These are phyloP conservation scores for Talaromyces pinophilus DNA, from an alignment of 2,329 filamentous ascomycete genomes.

Conservation along the genomic window DNA sequence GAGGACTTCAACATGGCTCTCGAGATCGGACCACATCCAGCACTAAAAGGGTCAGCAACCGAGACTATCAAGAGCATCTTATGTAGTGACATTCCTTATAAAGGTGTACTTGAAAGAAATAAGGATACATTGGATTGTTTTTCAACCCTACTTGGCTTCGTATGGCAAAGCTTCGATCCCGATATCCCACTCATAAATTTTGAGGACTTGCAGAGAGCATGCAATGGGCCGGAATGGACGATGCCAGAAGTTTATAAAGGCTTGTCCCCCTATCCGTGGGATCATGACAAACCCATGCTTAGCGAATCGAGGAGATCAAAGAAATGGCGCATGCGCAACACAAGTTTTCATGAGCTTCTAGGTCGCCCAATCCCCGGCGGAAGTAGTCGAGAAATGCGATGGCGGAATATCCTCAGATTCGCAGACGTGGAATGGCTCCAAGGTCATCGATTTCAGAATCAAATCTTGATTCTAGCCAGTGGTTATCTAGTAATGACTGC, in stretches of 20 bases:
- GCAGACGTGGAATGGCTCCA: constrained; percentile 38
- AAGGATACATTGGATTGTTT: constrained; percentile 22
- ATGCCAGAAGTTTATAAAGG: constrained; percentile 22
- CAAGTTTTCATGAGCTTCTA: constrained; percentile 31
- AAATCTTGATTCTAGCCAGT: constrained; percentile 30
- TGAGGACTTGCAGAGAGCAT: constrained; percentile 15
- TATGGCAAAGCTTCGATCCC: constrained; percentile 27
- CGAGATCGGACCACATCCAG: constrained; percentile 39
- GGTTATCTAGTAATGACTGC: constrained; percentile 31
- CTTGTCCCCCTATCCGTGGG: constrained; percentile 51
- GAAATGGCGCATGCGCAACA: constrained; percentile 43
- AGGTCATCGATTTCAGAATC: constrained; percentile 34
- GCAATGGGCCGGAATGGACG: background rate
- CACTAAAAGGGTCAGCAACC: constrained; percentile 31
- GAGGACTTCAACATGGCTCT: constrained; percentile 24
- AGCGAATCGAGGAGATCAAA: constrained; percentile 45
- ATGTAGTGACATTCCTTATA: constrained; percentile 23
- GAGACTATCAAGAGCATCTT: constrained; percentile 23
- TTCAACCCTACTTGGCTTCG: constrained; percentile 23
- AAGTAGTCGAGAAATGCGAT: constrained; percentile 29
- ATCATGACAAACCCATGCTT: constrained; percentile 46
- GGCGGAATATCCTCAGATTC: constrained; percentile 35
- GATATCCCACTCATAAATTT: constrained; percentile 24
- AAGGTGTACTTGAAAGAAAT: constrained; percentile 24
- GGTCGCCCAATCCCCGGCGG: constrained; percentile 27